Evolutionary conservation across 108 stramenopile species (phyloP).

Genomic region (Bacterosira constricta): DNA sequence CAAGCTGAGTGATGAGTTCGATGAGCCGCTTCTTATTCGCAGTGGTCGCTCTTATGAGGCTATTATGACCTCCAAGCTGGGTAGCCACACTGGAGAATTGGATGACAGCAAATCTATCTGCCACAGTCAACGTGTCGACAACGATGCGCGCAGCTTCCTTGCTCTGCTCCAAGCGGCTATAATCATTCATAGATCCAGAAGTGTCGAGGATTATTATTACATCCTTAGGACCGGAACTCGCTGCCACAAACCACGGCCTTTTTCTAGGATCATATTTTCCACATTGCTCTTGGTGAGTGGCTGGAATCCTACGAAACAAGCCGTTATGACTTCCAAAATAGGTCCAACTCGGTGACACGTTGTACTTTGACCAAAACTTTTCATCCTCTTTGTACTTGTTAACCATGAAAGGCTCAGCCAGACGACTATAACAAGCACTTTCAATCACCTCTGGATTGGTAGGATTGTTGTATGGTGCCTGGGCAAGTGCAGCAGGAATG

Average conservation of each 20-base stretch:
- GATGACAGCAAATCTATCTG: conserved; percentile 54
- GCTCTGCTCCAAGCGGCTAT: conserved; percentile 24
- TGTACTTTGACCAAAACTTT: conserved; percentile 6
- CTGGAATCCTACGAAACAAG: conserved; percentile 53
- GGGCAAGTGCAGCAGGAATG: conserved; percentile 6
- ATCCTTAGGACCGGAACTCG: conserved; percentile 65
- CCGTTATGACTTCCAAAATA: conserved; percentile 52
- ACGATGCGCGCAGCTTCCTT: conserved; percentile 52
- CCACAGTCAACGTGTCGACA: conserved; percentile 49
- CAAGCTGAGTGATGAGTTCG: conserved; percentile 13
- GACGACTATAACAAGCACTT: conserved; percentile 24
- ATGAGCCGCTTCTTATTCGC: conserved; percentile 41
- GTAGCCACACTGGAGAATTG: conserved; percentile 24
- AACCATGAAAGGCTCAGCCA: conserved; percentile 34
- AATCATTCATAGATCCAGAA: conserved; percentile 49
- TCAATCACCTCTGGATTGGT: conserved; percentile 21
- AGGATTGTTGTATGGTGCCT: conserved; percentile 1
- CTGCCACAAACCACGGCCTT: conserved; percentile 70
- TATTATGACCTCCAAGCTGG: neutral
- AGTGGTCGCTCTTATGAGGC: conserved; percentile 33
- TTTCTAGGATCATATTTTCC: conserved; percentile 48
- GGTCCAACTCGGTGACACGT: neutral
- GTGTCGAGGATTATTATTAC: conserved; percentile 67
- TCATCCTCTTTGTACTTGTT: conserved; percentile 16
- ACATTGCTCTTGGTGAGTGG: conserved; percentile 26